phyloP scores from a whole-genome alignment of 2,329 filamentous ascomycete genomes.

The Cadophora sp. region DNA sequence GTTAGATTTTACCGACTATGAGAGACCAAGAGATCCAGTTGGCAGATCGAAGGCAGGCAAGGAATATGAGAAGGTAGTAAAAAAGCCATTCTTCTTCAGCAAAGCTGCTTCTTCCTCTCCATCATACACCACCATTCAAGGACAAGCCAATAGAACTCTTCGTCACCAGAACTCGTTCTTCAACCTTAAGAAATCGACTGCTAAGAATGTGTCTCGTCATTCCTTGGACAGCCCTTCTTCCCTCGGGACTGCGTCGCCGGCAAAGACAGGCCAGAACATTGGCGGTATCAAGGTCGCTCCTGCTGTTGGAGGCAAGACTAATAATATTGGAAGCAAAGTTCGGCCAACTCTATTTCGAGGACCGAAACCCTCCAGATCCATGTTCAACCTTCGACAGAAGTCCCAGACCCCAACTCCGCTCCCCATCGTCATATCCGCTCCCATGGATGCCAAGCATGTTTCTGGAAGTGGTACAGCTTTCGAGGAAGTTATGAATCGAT shows the following conservation, averaged over 20 bases:
- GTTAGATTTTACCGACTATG: neutral
- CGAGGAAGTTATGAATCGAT: neutral
- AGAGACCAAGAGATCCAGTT: slow-evolving; percentile 15
- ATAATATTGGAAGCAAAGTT: neutral
- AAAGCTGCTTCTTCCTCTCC: neutral
- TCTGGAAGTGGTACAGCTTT: neutral
- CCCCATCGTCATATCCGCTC: neutral
- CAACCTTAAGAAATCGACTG: slow-evolving; percentile 5
- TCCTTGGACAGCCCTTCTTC: neutral
- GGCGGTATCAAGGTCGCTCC: neutral
- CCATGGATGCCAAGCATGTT: slow-evolving; percentile 1
- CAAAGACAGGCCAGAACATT: neutral
- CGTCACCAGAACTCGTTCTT: slow-evolving; percentile 3
- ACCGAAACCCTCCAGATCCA: slow-evolving; percentile 12
- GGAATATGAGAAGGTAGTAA: neutral
- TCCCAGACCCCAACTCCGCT: neutral
- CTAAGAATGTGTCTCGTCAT: slow-evolving; percentile 3
- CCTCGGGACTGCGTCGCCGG: neutral
- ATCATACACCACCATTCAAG: neutral
- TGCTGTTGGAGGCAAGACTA: neutral
- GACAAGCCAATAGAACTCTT: neutral
- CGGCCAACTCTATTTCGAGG: neutral
- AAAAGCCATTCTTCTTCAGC: slow-evolving; percentile 4
- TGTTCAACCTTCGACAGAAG: slow-evolving; percentile 18
- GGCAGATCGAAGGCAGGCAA: slow-evolving; percentile 2